These are phyloP conservation scores for Wickerhamiella azyma DNA, from an alignment of 805 yeast species.

Conservation along the genomic window DNA sequence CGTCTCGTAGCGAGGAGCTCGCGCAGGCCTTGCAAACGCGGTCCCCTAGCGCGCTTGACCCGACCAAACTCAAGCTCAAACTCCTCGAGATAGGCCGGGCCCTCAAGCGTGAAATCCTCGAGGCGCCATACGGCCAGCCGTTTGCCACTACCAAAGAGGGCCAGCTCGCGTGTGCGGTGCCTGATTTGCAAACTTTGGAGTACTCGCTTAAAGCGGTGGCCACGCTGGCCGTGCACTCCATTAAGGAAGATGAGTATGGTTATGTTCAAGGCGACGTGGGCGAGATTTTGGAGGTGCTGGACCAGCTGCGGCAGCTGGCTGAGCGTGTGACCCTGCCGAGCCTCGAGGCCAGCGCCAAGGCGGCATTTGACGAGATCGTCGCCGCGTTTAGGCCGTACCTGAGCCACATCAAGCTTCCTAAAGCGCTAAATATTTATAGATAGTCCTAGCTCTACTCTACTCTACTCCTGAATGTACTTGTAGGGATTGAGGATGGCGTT, in stretches of 20 bases:
- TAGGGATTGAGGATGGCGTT: slow-evolving; percentile 88
- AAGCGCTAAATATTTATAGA: not conserved
- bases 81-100: not conserved
- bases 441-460: not conserved
- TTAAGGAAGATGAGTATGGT: slow-evolving; percentile 28
- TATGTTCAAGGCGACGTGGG: slow-evolving; percentile 31
- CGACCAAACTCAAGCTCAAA: not conserved
- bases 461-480: slow-evolving; percentile 43
- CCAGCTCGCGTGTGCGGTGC: slow-evolving; percentile 16
- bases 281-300: slow-evolving; percentile 19
- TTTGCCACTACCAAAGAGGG: slow-evolving; percentile 26
- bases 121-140: slow-evolving; percentile 20
- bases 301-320: slow-evolving; percentile 17
- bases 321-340: slow-evolving; percentile 8
- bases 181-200: slow-evolving; percentile 19
- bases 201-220: slow-evolving; percentile 25
- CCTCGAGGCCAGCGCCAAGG: slow-evolving; percentile 12
- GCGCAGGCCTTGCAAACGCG: slow-evolving; percentile 1
- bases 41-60: not conserved
- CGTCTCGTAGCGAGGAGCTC: not conserved
- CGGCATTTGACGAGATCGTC: slow-evolving; percentile 20
- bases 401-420: slow-evolving; percentile 18
- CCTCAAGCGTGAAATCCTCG: not conserved
- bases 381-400: slow-evolving; percentile 22
- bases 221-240: slow-evolving; percentile 23